Evolutionary conservation across 179 eudicot species (phyloP).

Genomic region (Kewa caespitosa): DNA sequence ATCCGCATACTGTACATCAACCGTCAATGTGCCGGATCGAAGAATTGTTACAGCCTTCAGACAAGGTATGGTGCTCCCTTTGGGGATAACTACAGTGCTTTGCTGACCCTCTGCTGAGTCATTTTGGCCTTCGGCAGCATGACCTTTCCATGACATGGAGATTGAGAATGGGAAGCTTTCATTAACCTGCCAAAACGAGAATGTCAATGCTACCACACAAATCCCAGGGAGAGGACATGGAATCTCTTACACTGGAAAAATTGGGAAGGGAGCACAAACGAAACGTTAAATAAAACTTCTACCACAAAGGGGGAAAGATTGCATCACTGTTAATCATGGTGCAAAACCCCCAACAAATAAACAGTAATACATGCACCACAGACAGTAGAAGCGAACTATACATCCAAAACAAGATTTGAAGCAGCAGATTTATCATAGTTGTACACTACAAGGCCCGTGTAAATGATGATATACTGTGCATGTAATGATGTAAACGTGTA

Average conservation of each 20-base stretch:
- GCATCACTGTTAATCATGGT: background rate
- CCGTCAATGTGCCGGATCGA: constrained; percentile 69
- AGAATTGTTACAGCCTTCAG: constrained; percentile 77
- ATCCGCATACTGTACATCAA: constrained; percentile 81
- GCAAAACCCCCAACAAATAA: background rate
- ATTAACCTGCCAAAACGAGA: constrained; percentile 51
- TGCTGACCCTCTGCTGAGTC: constrained; percentile 65
- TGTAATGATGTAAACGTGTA: too few species aligned
- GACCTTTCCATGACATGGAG: constrained; percentile 83
- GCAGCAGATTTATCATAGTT: background rate
- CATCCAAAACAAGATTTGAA: background rate
- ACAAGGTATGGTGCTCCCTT: constrained; percentile 78
- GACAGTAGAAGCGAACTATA: background rate
- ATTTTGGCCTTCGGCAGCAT: constrained; percentile 54
- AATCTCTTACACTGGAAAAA: background rate
- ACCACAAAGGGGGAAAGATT: too few species aligned
- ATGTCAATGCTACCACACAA: background rate
- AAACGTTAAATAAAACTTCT: too few species aligned
- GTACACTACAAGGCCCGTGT: background rate
- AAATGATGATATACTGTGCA: background rate
- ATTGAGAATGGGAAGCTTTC: constrained; percentile 87
- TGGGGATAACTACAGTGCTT: constrained; percentile 69
- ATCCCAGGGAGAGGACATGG: background rate
- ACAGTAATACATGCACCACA: background rate
- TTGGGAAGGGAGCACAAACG: background rate